These are phyloP conservation scores for Tarenaya hassleriana DNA, from an alignment of 345 rosid species.

Conservation along the genomic window DNA sequence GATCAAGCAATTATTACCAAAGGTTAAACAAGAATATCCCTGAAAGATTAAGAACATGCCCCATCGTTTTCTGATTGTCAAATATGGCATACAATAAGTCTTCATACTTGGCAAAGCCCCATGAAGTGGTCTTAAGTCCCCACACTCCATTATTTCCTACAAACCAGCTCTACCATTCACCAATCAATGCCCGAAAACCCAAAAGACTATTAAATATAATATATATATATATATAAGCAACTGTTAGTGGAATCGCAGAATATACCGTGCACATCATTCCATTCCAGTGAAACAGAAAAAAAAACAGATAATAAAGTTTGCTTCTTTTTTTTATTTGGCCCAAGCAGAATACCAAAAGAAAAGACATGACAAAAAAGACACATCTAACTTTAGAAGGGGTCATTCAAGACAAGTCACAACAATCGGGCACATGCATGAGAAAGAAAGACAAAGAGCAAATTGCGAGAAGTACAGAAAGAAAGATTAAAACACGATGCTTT, in stretches of 20 bases:
- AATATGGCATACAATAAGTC: constrained; percentile 19
- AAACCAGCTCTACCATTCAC: constrained; percentile 20
- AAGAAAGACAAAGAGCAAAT: constrained; percentile 18
- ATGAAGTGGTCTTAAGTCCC: constrained; percentile 30
- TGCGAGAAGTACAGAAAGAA: constrained; percentile 15
- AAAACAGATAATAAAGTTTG: constrained; percentile 1
- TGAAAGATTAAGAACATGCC: constrained; percentile 19
- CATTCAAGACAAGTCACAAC: constrained; percentile 19
- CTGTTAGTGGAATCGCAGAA: constrained; percentile 8
- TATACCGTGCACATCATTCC: constrained; percentile 7
- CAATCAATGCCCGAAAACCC: constrained; percentile 12
- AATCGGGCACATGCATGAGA: constrained; percentile 26
- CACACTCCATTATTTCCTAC: constrained; percentile 27
- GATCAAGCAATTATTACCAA: constrained; percentile 16
- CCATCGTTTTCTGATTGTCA: constrained; percentile 29
- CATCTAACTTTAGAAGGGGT: too few species aligned
- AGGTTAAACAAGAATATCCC: constrained; percentile 29
- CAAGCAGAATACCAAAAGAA: constrained; percentile 19
- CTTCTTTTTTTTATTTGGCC: constrained; percentile 12
- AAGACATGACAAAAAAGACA: constrained; percentile 12
- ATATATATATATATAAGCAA: neutral
- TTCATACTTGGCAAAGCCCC: constrained; percentile 20
- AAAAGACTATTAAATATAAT: neutral
- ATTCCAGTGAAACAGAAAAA: constrained; percentile 3
- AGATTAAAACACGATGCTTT: constrained; percentile 11